Evolutionary conservation across 257 asterid species (phyloP).

Genomic region (Lavandula angustifolia): DNA sequence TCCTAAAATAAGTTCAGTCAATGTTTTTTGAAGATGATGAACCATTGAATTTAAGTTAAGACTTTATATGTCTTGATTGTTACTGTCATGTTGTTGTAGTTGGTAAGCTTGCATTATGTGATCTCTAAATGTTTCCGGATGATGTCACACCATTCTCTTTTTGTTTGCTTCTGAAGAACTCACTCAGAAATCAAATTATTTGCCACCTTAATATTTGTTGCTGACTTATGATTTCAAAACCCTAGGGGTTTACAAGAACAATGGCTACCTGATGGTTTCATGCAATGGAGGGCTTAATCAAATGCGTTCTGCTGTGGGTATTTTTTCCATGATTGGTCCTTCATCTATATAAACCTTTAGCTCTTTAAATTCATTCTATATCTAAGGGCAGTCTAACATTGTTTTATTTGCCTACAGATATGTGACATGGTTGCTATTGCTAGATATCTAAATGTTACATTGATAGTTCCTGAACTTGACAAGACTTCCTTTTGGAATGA

Average conservation of each 20-base stretch:
- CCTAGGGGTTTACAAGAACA: conserved; percentile 90
- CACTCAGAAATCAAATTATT: background rate
- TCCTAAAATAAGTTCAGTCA: conserved; percentile 20
- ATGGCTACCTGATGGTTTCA: conserved; percentile 93
- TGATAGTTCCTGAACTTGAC: conserved; percentile 95
- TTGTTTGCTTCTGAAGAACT: background rate
- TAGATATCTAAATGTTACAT: conserved; percentile 84
- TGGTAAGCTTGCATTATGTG: conserved; percentile 22
- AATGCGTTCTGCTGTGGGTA: conserved; percentile 94
- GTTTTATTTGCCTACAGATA: conserved; percentile 49
- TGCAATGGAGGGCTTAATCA: conserved; percentile 99
- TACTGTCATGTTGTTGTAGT: background rate
- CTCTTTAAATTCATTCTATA: background rate
- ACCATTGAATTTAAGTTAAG: background rate
- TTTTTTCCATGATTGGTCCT: conserved; percentile 17
- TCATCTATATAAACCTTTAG: background rate
- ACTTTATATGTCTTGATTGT: background rate
- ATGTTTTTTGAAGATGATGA: background rate
- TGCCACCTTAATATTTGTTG: background rate
- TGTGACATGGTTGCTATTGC: conserved; percentile 99
- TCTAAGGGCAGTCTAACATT: conserved; percentile 10
- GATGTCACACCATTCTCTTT: background rate
- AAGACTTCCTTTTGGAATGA: conserved; percentile 98
- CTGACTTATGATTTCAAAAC: conserved; percentile 27
- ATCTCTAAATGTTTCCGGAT: conserved; percentile 11